Conservation (phyloP, 2,329 filamentous ascomycete genomes). For the Pestalotiopsis sp. region DNA sequence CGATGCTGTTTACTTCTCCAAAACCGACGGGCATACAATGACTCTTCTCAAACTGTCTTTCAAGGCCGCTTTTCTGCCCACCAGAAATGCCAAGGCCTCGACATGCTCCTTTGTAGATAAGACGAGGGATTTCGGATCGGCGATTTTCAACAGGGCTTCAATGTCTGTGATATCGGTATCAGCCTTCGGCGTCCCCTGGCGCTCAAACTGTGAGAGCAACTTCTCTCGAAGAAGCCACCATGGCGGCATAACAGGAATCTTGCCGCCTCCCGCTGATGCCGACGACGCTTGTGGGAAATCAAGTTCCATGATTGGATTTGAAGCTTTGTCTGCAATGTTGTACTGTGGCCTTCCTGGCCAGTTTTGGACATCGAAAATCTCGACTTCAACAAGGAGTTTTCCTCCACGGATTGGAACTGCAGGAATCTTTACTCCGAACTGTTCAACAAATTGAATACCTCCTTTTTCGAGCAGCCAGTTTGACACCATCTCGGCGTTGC, state of each 20-base stretch:
- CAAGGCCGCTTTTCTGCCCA: not conserved
- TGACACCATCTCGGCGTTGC: not conserved
- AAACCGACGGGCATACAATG: slow-evolving; percentile 1
- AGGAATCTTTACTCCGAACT: not conserved
- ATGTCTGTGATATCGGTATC: not conserved
- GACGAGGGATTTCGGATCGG: not conserved
- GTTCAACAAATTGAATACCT: not conserved
- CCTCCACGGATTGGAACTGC: not conserved
- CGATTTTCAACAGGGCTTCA: not conserved
- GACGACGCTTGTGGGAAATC: not conserved
- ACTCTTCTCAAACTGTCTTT: not conserved
- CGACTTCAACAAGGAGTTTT: not conserved
- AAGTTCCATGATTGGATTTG: not conserved
- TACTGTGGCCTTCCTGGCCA: not conserved
- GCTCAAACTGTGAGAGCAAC: slow-evolving; percentile 1
- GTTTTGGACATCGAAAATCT: not conserved
- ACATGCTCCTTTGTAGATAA: slow-evolving; percentile 1
- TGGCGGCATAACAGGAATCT: slow-evolving; percentile 3
- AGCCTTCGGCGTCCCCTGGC: not conserved
- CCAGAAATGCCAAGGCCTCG: not conserved
- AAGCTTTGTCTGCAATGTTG: not conserved
- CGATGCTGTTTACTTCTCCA: not conserved
- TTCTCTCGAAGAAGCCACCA: slow-evolving; percentile 2
- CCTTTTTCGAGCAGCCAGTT: not conserved
- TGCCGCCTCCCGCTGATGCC: not conserved